Conservation (phyloP, 352 stramenopile species). For the Albugo laibachii region DNA sequence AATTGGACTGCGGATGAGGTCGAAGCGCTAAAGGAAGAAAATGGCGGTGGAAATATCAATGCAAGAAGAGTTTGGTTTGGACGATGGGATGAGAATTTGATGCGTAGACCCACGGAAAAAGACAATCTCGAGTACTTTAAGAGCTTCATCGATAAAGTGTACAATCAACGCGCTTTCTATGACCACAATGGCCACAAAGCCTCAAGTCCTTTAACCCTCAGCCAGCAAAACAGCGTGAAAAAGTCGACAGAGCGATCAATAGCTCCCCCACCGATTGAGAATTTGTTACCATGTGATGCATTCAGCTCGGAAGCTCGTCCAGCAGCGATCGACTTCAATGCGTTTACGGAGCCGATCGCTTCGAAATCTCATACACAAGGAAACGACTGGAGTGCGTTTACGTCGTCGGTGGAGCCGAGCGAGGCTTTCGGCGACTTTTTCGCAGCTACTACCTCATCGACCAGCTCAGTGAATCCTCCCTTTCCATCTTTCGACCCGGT, state of each 20-base stretch:
- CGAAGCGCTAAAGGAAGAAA: constrained; percentile 62
- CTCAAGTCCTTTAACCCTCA: neutral
- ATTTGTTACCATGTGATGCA: neutral
- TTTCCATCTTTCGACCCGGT: too few species aligned
- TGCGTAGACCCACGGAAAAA: constrained; percentile 49
- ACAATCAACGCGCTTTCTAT: constrained; percentile 68
- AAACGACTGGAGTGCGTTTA: too few species aligned
- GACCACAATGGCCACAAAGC: constrained; percentile 16
- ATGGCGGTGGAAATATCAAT: constrained; percentile 77
- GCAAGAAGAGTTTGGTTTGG: constrained; percentile 74
- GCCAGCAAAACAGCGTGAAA: neutral
- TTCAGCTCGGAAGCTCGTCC: neutral
- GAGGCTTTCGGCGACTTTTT: too few species aligned
- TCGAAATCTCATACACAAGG: too few species aligned
- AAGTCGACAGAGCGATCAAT: constrained; percentile 1
- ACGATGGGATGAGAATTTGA: constrained; percentile 42
- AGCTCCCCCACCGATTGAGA: neutral
- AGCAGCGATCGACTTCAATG: too few species aligned
- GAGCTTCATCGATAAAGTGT: constrained; percentile 66
- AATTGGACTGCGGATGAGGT: constrained; percentile 87
- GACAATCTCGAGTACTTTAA: constrained; percentile 76
- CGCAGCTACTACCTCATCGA: too few species aligned
- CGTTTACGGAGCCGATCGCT: too few species aligned
- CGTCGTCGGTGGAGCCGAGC: too few species aligned
- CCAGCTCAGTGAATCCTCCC: too few species aligned